These are phyloP conservation scores for Daedalea quercina DNA, from an alignment of 768 basidiomycete genomes.

Conservation along the genomic window DNA sequence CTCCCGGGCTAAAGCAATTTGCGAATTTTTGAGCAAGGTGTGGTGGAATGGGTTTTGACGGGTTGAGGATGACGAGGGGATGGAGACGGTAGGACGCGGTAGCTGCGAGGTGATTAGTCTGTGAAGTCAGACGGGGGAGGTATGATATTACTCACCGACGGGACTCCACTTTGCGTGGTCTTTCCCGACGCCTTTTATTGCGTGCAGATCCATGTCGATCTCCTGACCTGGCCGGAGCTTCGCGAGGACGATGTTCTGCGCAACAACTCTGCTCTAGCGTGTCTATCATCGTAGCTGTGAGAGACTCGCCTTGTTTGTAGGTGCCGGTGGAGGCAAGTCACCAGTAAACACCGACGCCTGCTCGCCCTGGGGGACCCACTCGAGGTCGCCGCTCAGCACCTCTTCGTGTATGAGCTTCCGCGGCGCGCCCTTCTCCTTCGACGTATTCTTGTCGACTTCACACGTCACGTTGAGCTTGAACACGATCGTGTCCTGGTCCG, in stretches of 20 bases:
- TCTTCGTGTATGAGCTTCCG: constrained; percentile 17
- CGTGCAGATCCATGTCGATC: constrained; percentile 81
- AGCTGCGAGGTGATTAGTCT: constrained; percentile 39
- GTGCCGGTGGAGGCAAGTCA: constrained; percentile 38
- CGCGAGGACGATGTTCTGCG: constrained; percentile 71
- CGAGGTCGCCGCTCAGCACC: constrained; percentile 57
- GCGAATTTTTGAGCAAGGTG: constrained; percentile 77
- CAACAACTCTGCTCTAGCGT: neutral
- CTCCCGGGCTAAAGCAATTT: constrained; percentile 81
- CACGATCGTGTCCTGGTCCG: constrained; percentile 88
- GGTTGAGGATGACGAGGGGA: constrained; percentile 69
- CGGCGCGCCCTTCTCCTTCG: constrained; percentile 31
- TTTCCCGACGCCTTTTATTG: constrained; percentile 86
- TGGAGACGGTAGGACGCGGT: constrained; percentile 94
- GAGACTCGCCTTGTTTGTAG: constrained; percentile 50
- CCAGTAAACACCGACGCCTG: constrained; percentile 55
- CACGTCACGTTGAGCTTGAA: constrained; percentile 69
- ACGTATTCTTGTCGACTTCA: constrained; percentile 49
- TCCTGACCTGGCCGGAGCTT: constrained; percentile 91
- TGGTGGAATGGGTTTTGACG: constrained; percentile 68
- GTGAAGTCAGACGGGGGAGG: neutral
- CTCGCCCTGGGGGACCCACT: constrained; percentile 79
- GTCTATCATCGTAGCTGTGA: neutral
- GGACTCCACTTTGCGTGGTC: constrained; percentile 97
- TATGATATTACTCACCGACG: constrained; percentile 54